A percentile compares a stretch with the other conserved stretches of the same genome.
phyloP scores from a whole-genome alignment of 2,329 filamentous ascomycete species.

The Beauveria rudraprayagi region DNA sequence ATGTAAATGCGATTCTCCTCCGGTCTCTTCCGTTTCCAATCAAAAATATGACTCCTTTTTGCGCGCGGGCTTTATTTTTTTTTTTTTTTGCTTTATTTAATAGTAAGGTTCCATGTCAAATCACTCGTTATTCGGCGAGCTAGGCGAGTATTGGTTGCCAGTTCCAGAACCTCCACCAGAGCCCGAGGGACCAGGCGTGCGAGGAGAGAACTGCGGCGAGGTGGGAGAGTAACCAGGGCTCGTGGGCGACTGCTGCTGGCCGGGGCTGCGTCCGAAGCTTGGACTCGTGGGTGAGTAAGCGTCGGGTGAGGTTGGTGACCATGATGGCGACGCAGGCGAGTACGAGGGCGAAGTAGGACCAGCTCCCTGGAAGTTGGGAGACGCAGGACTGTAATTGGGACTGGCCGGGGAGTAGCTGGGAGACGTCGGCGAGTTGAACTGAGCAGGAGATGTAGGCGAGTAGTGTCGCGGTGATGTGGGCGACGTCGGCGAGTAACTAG shows the following conservation, averaged over 20 bases:
- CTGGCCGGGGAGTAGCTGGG: constrained; percentile 65
- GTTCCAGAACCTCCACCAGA: constrained; percentile 16
- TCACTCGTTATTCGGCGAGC: constrained; percentile 30
- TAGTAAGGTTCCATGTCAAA: not conserved
- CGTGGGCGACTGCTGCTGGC: constrained; percentile 51
- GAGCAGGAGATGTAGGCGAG: constrained; percentile 62
- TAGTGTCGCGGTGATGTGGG: constrained; percentile 50
- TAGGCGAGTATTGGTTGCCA: constrained; percentile 36
- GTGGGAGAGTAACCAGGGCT: constrained; percentile 68
- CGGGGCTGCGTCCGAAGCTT: constrained; percentile 46
- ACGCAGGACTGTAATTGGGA: constrained; percentile 65
- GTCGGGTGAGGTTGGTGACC: constrained; percentile 65
- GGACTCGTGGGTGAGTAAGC: constrained; percentile 58
- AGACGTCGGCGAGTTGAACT: constrained; percentile 68
- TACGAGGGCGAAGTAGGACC: constrained; percentile 51
- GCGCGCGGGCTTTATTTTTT: not conserved
- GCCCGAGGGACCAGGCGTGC: constrained; percentile 27
- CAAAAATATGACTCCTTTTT: not conserved
- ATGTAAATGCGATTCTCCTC: constrained; percentile 5
- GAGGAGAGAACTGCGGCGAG: constrained; percentile 37
- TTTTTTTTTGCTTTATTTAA: not conserved
- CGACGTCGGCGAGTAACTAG: constrained; percentile 56
- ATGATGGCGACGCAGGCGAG: constrained; percentile 65
- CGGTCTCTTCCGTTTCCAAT: not conserved
- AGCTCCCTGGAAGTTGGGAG: constrained; percentile 42